phyloP scores from a whole-genome alignment of 2,329 filamentous ascomycete species.

The Aureobasidium sp. region DNA sequence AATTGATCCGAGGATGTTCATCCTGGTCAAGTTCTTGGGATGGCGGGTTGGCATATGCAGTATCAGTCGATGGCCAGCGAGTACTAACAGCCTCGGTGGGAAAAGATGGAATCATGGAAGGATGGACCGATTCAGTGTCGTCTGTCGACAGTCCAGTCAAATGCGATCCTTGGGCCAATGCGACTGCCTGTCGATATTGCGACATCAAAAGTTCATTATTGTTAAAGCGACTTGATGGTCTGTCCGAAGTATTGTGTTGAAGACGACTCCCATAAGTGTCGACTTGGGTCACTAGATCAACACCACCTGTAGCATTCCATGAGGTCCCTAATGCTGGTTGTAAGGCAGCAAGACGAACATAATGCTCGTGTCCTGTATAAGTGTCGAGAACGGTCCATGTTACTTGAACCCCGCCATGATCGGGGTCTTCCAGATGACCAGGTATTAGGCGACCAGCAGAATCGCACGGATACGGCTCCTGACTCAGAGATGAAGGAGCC shows the following conservation, averaged over 20 bases:
- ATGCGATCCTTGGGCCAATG: background rate
- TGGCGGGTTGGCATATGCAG: background rate
- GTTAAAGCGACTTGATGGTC: background rate
- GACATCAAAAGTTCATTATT: background rate
- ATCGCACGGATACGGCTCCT: conserved; percentile 6
- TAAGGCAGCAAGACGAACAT: background rate
- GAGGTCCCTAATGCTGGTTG: background rate
- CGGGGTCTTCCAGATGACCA: background rate
- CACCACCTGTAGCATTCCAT: background rate
- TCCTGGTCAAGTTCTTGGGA: conserved; percentile 6
- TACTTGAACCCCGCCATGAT: conserved; percentile 2
- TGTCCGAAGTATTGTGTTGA: background rate
- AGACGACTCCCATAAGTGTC: background rate
- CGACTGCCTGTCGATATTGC: background rate
- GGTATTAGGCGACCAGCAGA: background rate
- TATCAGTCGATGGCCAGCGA: background rate
- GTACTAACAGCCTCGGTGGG: background rate
- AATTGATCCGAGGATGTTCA: conserved; percentile 15
- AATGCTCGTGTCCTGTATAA: background rate
- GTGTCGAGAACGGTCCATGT: background rate
- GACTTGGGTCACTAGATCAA: background rate
- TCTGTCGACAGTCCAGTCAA: background rate
- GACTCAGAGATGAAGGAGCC: background rate
- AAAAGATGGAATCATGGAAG: background rate
- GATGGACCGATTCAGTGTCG: background rate